Evolutionary conservation across 2,329 filamentous ascomycete genomes (phyloP).

Genomic region (Cercospora janseana): DNA sequence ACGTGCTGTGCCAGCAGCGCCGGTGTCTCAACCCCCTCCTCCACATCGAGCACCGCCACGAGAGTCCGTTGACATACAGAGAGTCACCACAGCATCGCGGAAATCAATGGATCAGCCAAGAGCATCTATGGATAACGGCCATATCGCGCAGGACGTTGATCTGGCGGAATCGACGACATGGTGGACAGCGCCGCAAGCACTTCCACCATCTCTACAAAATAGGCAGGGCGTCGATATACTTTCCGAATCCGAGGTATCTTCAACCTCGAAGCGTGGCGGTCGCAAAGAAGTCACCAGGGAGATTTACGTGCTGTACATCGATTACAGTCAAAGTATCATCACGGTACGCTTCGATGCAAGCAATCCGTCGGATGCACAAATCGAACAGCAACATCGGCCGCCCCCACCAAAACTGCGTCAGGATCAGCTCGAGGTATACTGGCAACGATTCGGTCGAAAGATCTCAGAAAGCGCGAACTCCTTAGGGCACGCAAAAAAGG

Average conservation of each 20-base stretch:
- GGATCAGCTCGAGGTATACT: conserved; percentile 86
- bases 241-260: conserved; percentile 77
- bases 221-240: conserved; percentile 74
- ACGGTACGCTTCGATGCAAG: conserved; percentile 74
- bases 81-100: conserved; percentile 51
- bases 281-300: conserved; percentile 73
- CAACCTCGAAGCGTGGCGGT: conserved; percentile 65
- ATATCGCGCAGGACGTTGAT: conserved; percentile 85
- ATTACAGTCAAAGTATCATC: conserved; percentile 93
- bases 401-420: conserved; percentile 81
- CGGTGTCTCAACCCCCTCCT: conserved; percentile 37
- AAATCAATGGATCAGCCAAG: conserved; percentile 73
- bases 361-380: conserved; percentile 66
- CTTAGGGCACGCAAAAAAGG: conserved; percentile 68
- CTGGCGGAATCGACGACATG: conserved; percentile 71
- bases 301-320: conserved; percentile 84
- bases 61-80: conserved; percentile 58
- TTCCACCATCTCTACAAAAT: conserved; percentile 78
- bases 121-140: conserved; percentile 71
- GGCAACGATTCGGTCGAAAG: conserved; percentile 74
- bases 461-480: conserved; percentile 68
- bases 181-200: conserved; percentile 79
- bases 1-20: conserved; percentile 48
- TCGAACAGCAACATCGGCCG: conserved; percentile 83
- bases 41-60: conserved; percentile 47